Evolutionary conservation across 2,329 filamentous ascomycete species (phyloP), one percentile per base, ranked within the genome.

Genomic region (Albifimbria verrucaria): DNA sequence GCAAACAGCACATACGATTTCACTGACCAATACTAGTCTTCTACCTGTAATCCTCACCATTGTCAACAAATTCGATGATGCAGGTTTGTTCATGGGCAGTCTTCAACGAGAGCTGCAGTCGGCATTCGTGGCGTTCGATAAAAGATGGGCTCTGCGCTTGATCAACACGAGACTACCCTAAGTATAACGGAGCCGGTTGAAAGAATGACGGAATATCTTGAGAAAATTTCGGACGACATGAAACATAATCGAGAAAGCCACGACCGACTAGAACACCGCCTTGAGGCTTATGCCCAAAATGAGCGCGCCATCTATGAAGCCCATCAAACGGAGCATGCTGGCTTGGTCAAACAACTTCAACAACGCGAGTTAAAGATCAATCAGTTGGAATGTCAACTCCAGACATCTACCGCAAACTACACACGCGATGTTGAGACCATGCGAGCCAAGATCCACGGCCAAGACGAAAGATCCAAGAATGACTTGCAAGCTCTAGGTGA

Each of bases 371-470:
- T 48, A n/a, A 59, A 49, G 23, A 56, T 68, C 24, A 39, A 20
- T 11, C 52, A 58, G 7, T 48, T 66, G 3, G 62, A 66, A 26
- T 39, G 55, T n/a, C 58, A 54, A 4, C 24, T 69, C 5, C 48
- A 54, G 15, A 48, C 42, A 7, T 22, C 59, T 5, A 56, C 57
- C 28, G 52, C 60, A 15, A 48, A 60, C n/a, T 59, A 60, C 50
- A 17, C 50, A 4, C 28, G 49, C 2, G 61, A 60, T 20, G 47
- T 66, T 4, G 58, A 63, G 10, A 7, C 44, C 3, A 46, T 66
- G 45, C 53, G 46, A 15, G 32, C 44, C 2, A 28, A 46, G 11
- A 50, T 57, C 7, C 17, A 55, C 4, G 46, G 52, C 11, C 53
- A 55, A 12, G 56, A 57, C 15, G 52, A 60, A 22, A 51, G 51